Conservation (phyloP, 129 eudicot genomes). For the Chrysanthemum lavandulifolium region DNA sequence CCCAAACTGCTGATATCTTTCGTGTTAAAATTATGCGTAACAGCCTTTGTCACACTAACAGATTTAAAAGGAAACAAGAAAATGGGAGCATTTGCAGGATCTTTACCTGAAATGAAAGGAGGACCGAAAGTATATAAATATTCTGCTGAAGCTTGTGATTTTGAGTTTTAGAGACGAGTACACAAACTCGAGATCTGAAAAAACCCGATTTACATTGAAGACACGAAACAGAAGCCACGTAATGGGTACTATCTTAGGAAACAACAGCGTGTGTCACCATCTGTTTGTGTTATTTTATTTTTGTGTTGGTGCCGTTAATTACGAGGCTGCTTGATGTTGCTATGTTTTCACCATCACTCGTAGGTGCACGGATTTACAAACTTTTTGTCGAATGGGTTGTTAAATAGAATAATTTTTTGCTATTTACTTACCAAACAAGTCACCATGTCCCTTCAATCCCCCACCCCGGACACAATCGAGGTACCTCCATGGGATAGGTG, state of each 20-base stretch:
- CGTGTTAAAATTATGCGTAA: conserved; percentile 65
- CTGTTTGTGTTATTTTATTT: background rate
- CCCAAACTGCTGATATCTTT: conserved; percentile 59
- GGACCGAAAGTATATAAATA: conserved; percentile 50
- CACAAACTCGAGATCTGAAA: conserved; percentile 54
- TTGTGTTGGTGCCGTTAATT: background rate
- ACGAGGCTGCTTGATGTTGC: too few relatives aligned
- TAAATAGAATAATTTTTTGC: too few relatives aligned
- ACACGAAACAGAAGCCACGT: conserved; percentile 71
- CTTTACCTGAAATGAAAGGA: conserved; percentile 51
- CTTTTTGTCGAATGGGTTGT: too few relatives aligned
- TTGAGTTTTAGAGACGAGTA: conserved; percentile 70
- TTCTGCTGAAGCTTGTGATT: conserved; percentile 70
- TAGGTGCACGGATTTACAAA: too few relatives aligned
- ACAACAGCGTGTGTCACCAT: conserved; percentile 47
- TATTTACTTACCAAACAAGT: too few relatives aligned
- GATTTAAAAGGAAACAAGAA: conserved; percentile 52
- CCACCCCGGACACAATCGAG: too few relatives aligned
- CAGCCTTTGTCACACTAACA: conserved; percentile 20
- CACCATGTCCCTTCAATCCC: too few relatives aligned
- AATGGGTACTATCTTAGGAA: conserved; percentile 79
- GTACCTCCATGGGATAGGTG: too few relatives aligned
- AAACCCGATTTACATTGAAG: conserved; percentile 68
- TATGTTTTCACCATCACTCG: too few relatives aligned
- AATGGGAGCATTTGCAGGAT: conserved; percentile 52